Conservation (phyloP, 257 asterid genomes). For the Leptodermis oblonga region DNA sequence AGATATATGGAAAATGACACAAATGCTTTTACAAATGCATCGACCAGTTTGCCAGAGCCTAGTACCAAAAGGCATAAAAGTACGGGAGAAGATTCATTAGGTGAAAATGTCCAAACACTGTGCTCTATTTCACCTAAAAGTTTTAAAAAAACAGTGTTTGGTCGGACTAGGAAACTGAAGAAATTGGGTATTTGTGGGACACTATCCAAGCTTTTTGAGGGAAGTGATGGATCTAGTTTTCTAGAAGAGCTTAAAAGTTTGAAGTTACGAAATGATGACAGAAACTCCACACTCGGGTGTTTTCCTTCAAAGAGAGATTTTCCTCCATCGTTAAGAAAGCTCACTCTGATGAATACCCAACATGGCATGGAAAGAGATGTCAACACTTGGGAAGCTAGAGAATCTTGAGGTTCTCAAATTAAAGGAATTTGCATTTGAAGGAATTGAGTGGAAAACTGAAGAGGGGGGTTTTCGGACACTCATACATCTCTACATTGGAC, state of each 20-base stretch:
- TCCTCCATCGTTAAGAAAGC: slow-evolving; percentile 25
- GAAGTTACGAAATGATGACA: slow-evolving; percentile 28
- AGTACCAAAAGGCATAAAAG: neutral
- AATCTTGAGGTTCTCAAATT: slow-evolving; percentile 37
- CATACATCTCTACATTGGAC: neutral
- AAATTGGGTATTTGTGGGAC: slow-evolving; percentile 30
- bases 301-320: slow-evolving; percentile 20
- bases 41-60: slow-evolving; percentile 17
- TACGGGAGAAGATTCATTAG: neutral
- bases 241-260: slow-evolving; percentile 1
- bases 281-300: neutral
- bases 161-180: neutral
- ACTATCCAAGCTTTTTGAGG: slow-evolving; percentile 2
- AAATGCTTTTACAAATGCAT: slow-evolving; percentile 30
- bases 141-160: slow-evolving; percentile 23
- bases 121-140: slow-evolving; percentile 19
- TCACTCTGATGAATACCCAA: slow-evolving; percentile 26
- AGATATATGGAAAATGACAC: slow-evolving; percentile 33
- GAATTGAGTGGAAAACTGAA: slow-evolving; percentile 19
- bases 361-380: slow-evolving; percentile 33
- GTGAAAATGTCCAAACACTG: slow-evolving; percentile 30
- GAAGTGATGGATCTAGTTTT: neutral
- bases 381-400: slow-evolving; percentile 22
- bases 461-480: neutral
- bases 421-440: slow-evolving; percentile 37